A percentile compares a stretch with the other conserved stretches of the same genome.
These are phyloP conservation scores for Penicillium tannophilum DNA, from an alignment of 495 filamentous ascomycete species.

Conservation along the genomic window DNA sequence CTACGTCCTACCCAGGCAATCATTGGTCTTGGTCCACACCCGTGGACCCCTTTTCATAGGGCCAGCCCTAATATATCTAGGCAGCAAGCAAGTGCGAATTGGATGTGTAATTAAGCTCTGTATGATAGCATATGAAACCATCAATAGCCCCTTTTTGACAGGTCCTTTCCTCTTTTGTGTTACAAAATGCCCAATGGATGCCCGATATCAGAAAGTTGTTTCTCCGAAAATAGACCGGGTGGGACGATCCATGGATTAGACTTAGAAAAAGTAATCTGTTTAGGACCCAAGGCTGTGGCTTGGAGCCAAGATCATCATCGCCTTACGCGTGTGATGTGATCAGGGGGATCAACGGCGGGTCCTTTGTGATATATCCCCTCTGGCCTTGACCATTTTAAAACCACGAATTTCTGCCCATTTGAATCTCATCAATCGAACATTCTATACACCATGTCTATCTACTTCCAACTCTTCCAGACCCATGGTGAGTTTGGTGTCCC, in stretches of 20 bases:
- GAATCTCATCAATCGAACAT: background rate
- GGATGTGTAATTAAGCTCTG: background rate
- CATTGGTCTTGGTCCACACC: too few species aligned
- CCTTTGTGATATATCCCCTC: background rate
- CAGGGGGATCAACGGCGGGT: slow-evolving; percentile 1
- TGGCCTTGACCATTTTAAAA: slow-evolving; percentile 1
- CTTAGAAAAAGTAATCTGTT: background rate
- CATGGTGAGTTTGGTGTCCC: background rate
- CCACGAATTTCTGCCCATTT: background rate
- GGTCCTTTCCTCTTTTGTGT: background rate
- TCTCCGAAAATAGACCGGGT: slow-evolving; percentile 2
- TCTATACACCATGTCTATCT: background rate
- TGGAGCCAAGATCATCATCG: slow-evolving; percentile 2
- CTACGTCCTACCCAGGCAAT: too few species aligned
- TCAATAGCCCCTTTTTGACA: background rate
- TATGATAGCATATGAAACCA: background rate
- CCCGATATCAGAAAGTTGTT: slow-evolving; percentile 1
- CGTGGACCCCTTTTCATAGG: too few species aligned
- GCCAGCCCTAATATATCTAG: too few species aligned
- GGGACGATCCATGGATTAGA: too few species aligned
- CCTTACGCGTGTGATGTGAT: background rate
- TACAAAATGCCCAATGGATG: slow-evolving; percentile 1
- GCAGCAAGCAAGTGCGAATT: background rate
- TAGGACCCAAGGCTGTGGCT: slow-evolving; percentile 3
- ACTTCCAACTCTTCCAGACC: background rate